Percentiles rank a stretch among this genome's conserved stretches.
These are phyloP conservation scores for Tylopilus vinaceipallidus DNA, from an alignment of 768 basidiomycete species.

Conservation along the genomic window DNA sequence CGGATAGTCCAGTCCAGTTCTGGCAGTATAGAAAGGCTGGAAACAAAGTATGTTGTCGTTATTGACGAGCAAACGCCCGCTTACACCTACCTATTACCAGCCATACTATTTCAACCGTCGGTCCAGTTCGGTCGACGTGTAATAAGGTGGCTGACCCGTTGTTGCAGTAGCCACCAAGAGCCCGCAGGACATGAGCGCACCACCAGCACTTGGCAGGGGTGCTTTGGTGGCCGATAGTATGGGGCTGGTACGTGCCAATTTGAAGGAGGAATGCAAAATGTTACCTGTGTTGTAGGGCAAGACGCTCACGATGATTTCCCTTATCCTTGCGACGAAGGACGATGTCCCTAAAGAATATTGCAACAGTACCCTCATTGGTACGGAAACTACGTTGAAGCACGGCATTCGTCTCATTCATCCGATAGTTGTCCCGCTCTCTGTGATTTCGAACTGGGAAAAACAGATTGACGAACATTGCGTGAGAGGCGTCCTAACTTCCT, in stretches of 20 bases:
- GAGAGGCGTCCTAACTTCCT: slow-evolving; percentile 48
- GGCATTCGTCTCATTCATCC: neutral
- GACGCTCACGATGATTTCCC: slow-evolving; percentile 83
- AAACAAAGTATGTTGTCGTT: slow-evolving; percentile 44
- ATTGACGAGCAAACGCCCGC: neutral
- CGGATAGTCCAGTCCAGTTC: slow-evolving; percentile 81
- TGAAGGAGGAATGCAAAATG: neutral
- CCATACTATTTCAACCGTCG: slow-evolving; percentile 68
- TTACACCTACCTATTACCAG: slow-evolving; percentile 27
- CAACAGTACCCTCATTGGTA: slow-evolving; percentile 79
- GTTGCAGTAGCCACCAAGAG: slow-evolving; percentile 74
- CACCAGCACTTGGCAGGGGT: slow-evolving; percentile 74
- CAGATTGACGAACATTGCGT: slow-evolving; percentile 75
- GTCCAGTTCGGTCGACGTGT: slow-evolving; percentile 19
- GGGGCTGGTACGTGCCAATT: slow-evolving; percentile 49
- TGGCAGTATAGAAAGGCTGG: slow-evolving; percentile 70
- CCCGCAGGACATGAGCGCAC: slow-evolving; percentile 52
- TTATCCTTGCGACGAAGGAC: slow-evolving; percentile 74
- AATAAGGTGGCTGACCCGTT: neutral
- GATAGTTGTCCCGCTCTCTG: slow-evolving; percentile 76
- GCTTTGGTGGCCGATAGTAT: slow-evolving; percentile 89
- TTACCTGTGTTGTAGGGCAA: slow-evolving; percentile 59
- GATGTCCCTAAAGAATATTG: slow-evolving; percentile 57
- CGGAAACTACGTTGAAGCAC: neutral
- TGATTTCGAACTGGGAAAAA: slow-evolving; percentile 87